Conservation (phyloP, 78 protist species). For the Acrasis kona region DNA sequence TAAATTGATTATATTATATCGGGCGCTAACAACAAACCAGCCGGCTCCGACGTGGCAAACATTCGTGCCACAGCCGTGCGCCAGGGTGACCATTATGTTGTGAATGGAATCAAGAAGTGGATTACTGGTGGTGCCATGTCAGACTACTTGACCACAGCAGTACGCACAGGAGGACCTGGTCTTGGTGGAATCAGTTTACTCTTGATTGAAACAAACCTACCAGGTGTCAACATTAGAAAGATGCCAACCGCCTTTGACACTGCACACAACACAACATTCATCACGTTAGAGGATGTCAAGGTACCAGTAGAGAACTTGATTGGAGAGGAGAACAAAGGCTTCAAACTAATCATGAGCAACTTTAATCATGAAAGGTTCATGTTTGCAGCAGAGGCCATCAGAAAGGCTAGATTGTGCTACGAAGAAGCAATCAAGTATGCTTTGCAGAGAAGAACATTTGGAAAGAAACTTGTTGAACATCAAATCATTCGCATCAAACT, state of each 20-base stretch:
- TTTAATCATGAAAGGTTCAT: slow-evolving; percentile 76
- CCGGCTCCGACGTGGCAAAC: slow-evolving; percentile 86
- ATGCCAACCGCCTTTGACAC: neutral
- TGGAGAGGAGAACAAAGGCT: slow-evolving; percentile 60
- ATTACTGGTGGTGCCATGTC: slow-evolving; percentile 75
- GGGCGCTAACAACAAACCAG: slow-evolving; percentile 63
- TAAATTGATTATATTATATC: slow-evolving; percentile 26
- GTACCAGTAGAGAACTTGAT: slow-evolving; percentile 68
- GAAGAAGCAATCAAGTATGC: slow-evolving; percentile 67
- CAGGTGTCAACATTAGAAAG: slow-evolving; percentile 4
- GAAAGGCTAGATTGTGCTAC: slow-evolving; percentile 57
- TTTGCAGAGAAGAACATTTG: slow-evolving; percentile 73
- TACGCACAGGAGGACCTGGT: slow-evolving; percentile 43
- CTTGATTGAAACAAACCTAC: neutral
- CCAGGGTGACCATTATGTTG: slow-evolving; percentile 44
- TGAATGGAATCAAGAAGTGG: slow-evolving; percentile 75
- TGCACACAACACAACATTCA: slow-evolving; percentile 10
- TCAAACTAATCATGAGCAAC: slow-evolving; percentile 74
- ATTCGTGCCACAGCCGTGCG: slow-evolving; percentile 63
- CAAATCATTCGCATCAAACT: slow-evolving; percentile 42
- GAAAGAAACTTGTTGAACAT: slow-evolving; percentile 62
- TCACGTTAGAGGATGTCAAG: slow-evolving; percentile 27
- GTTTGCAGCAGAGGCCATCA: slow-evolving; percentile 75
- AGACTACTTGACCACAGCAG: slow-evolving; percentile 64
- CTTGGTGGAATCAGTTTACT: slow-evolving; percentile 1